Conservation (phyloP, 768 basidiomycete genomes). For the Phanerodontia chrysosporium region DNA sequence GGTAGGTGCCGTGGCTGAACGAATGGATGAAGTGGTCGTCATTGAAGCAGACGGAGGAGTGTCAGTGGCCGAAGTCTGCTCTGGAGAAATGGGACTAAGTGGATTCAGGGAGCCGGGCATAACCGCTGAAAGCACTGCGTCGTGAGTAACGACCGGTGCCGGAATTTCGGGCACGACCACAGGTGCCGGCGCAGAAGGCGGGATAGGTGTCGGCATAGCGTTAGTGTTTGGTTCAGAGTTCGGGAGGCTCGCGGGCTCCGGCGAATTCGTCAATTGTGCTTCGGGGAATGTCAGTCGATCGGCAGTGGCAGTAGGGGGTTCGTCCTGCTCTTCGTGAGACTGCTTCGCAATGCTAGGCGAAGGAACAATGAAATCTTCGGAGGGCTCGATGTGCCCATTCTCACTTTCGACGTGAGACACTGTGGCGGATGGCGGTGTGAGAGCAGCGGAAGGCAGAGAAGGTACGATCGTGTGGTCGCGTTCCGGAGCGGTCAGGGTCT, state of each 20-base stretch:
- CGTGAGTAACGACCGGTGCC: background rate
- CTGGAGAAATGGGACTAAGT: constrained; percentile 4
- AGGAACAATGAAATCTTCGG: constrained; percentile 30
- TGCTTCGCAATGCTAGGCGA: constrained; percentile 15
- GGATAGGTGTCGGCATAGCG: constrained; percentile 12
- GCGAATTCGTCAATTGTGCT: constrained; percentile 2
- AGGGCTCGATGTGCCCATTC: constrained; percentile 22
- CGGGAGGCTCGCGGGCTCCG: background rate
- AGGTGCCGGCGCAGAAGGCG: background rate
- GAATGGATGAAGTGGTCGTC: background rate
- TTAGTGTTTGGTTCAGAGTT: background rate
- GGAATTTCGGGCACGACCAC: background rate
- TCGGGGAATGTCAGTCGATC: constrained; percentile 22
- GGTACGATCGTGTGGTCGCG: constrained; percentile 2
- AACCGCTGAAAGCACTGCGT: background rate
- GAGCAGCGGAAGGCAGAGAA: constrained; percentile 6
- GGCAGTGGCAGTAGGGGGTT: constrained; percentile 26
- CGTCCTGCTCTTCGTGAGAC: constrained; percentile 11
- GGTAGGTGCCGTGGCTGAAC: background rate
- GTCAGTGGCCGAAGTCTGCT: constrained; percentile 2
- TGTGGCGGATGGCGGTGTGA: background rate
- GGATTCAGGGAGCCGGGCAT: constrained; percentile 5
- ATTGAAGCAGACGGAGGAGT: background rate
- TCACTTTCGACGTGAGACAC: constrained; percentile 7
- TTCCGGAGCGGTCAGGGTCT: background rate